These are phyloP conservation scores for Xerocomellus chrysenteron DNA, from an alignment of 768 basidiomycete genomes.

Conservation along the genomic window DNA sequence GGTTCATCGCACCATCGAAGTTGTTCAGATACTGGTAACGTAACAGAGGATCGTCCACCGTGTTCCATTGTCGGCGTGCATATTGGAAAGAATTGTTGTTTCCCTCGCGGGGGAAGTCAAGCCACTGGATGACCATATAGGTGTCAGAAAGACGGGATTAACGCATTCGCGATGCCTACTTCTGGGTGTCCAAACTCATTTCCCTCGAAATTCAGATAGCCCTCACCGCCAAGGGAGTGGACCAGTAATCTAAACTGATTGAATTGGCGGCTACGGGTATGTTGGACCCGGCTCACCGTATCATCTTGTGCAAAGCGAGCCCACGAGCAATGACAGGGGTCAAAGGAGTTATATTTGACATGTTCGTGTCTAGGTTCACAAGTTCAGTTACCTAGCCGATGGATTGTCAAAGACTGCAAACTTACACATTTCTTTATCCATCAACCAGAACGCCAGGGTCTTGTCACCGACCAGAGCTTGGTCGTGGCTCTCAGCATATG, in stretches of 20 bases:
- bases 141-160: background rate
- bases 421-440: slow-evolving; percentile 99
- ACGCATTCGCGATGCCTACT: slow-evolving; percentile 39
- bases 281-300: slow-evolving; percentile 56
- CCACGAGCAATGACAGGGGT: slow-evolving; percentile 89
- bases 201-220: slow-evolving; percentile 96
- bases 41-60: slow-evolving; percentile 80
- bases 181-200: slow-evolving; percentile 99
- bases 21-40: slow-evolving; percentile 95
- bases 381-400: background rate
- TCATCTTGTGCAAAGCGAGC: slow-evolving; percentile 94
- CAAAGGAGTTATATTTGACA: slow-evolving; percentile 83
- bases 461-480: slow-evolving; percentile 99
- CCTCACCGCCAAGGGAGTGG: slow-evolving; percentile 93
- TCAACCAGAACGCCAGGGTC: slow-evolving; percentile 98
- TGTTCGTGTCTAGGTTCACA: slow-evolving; percentile 70
- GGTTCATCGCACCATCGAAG: slow-evolving; percentile 93
- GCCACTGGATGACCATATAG: slow-evolving; percentile 61
- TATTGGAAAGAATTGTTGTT: slow-evolving; percentile 97
- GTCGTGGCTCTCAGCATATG: slow-evolving; percentile 95
- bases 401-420: slow-evolving; percentile 5
- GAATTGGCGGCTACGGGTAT: background rate
- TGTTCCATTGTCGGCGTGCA: slow-evolving; percentile 95
- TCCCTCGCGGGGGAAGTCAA: slow-evolving; percentile 96
- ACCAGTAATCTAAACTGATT: slow-evolving; percentile 65